Base-by-base conservation (phyloP, 805 yeast genomes). In the Zygosaccharomyces bailii region DNA sequence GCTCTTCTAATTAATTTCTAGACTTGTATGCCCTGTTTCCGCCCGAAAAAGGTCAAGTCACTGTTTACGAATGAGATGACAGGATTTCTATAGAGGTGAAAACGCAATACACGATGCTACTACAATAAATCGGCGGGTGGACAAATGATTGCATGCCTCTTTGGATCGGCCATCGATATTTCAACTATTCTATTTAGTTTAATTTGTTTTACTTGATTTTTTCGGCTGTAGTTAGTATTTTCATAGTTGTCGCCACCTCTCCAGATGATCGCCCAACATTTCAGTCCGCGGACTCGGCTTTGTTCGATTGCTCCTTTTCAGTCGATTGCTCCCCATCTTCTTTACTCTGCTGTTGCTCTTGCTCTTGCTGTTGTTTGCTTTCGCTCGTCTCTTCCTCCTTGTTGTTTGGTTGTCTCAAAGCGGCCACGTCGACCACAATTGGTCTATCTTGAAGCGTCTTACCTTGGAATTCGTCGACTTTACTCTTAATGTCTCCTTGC, bases 401-500 rank as follows among this genome's bases (percentile, higher is more conserved):
- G 21, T 59, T 64, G 25, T 57, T 67, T 6, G 59, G 69, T 33
- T 63, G 56, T 45, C 60, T 56, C 25, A 50, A 48, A 50, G 85
- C 75, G 16, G 96, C 96, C 54, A 82, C 75, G 52, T 82, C 83
- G 47, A 84, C 87, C 36, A 75, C 68, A 46, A 89, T 68, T 39
- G 71, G 72, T 63, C 86, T 77, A 40, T 84, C 96, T 49, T 78
- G 78, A 54, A 84, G 68, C 42, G 72, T 75, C 57, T 72, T 73
- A 42, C 88, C 95, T 51, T 84, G 75, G 64, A 81, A 80, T 57
- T 79, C 77, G 29, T 73, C 79, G 48, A 86, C 78, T 57, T 87
- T 95, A 35, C 73, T 72, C 39, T 76, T 84, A 52, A 80, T 78
- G 23, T 78, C 77, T 36, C 68, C 70, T 19, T 43, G 36, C 29